Percentiles rank a stretch among this genome's conserved stretches.
Evolutionary conservation across 345 rosid genomes (phyloP).

Genomic region (Eucalyptus fibrosa): DNA sequence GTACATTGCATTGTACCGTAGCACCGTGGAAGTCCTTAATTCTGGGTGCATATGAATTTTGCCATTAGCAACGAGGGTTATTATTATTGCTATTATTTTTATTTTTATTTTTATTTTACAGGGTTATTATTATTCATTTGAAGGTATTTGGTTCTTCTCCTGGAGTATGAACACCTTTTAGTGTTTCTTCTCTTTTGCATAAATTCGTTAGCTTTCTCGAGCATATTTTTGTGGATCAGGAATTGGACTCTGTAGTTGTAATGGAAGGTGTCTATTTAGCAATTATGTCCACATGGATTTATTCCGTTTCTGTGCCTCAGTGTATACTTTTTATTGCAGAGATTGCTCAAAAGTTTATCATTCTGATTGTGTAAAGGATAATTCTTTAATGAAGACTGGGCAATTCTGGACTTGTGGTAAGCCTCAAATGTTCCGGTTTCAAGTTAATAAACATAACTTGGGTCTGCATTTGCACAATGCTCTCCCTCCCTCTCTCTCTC

Average conservation of each 20-base stretch:
- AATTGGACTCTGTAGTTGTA: background rate
- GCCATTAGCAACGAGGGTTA: background rate
- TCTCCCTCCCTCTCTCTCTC: background rate
- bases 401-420: slow-evolving; percentile 27
- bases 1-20: background rate
- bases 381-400: slow-evolving; percentile 11
- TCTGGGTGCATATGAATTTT: background rate
- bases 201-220: background rate
- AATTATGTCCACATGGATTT: background rate
- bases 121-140: background rate
- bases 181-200: background rate
- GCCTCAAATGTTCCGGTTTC: background rate
- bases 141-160: background rate
- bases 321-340: slow-evolving; percentile 2
- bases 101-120: background rate
- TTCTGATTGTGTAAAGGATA: slow-evolving; percentile 17
- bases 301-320: background rate
- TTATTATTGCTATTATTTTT: background rate
- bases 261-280: background rate
- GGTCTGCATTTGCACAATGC: background rate
- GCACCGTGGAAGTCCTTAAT: background rate
- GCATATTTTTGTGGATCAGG: background rate
- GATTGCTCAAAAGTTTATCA: slow-evolving; percentile 39
- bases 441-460: background rate
- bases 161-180: background rate